phyloP scores from a whole-genome alignment of 495 filamentous ascomycete species.

The Cudoniella acicularis region DNA sequence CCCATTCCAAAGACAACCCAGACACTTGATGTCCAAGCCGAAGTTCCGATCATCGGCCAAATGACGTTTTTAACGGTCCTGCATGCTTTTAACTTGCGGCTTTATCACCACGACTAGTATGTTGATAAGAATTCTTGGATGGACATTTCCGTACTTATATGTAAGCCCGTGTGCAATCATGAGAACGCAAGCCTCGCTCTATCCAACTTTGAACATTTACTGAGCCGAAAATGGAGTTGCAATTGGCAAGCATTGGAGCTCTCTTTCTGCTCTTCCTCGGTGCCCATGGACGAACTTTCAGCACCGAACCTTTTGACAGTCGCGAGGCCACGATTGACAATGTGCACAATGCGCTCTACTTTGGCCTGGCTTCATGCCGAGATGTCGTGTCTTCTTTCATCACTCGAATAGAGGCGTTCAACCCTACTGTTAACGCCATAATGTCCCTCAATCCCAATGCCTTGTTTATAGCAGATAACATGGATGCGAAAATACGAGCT shows the following conservation, averaged over 20 bases:
- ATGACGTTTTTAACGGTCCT: no score
- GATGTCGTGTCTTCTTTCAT: constrained; percentile 52
- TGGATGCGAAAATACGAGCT: constrained; percentile 40
- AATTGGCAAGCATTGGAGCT: not conserved
- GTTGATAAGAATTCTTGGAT: no score
- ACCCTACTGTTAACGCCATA: constrained; percentile 54
- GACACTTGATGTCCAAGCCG: no score
- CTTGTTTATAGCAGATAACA: constrained; percentile 40
- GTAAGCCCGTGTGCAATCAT: no score
- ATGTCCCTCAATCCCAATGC: constrained; percentile 50
- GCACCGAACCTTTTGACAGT: constrained; percentile 37
- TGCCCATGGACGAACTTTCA: not conserved
- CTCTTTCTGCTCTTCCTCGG: not conserved
- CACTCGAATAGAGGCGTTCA: constrained; percentile 48
- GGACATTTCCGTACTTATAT: no score
- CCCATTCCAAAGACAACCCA: no score
- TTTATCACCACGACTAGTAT: no score
- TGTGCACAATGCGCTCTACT: constrained; percentile 48
- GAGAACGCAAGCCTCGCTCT: no score
- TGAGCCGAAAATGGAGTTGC: not conserved
- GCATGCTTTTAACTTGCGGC: no score
- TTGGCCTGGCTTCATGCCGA: constrained; percentile 45
- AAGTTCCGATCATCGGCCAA: no score
- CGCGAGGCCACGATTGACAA: constrained; percentile 52
- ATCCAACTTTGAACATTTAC: no score